Conservation (phyloP, 1,284 basidiomycete species). For the Ceratobasidium sp. region DNA sequence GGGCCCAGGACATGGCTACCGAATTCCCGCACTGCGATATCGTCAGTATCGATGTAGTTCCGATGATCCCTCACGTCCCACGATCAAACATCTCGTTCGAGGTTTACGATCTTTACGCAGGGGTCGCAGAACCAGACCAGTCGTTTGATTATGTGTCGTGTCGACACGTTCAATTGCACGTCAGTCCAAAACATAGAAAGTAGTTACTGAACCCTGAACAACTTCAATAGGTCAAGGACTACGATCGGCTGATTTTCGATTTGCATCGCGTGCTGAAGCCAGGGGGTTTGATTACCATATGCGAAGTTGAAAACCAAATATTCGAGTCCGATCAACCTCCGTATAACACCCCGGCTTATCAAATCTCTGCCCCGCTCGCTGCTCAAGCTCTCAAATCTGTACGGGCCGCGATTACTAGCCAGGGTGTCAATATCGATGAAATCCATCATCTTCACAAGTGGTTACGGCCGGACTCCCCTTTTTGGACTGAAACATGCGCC, state of each 20-base stretch:
- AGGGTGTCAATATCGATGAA: conserved; percentile 19
- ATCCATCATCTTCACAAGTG: conserved; percentile 16
- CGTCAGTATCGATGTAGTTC: background rate
- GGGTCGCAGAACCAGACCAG: conserved; percentile 4
- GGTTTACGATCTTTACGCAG: conserved; percentile 2
- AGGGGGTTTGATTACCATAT: conserved; percentile 13
- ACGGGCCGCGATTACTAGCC: background rate
- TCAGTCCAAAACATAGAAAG: background rate
- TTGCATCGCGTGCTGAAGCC: conserved; percentile 17
- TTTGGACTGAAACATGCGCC: conserved; percentile 6
- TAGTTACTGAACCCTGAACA: background rate
- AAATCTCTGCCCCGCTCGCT: background rate
- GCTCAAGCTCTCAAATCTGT: background rate
- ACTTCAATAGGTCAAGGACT: conserved; percentile 27
- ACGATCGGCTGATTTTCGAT: conserved; percentile 29
- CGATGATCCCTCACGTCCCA: background rate
- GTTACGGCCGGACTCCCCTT: conserved; percentile 2
- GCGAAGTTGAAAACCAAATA: conserved; percentile 22
- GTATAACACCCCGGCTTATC: background rate
- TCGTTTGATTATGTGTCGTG: conserved; percentile 12
- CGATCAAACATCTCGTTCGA: conserved; percentile 2
- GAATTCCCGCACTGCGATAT: conserved; percentile 15
- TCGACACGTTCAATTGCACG: background rate
- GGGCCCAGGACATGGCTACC: conserved; percentile 3
- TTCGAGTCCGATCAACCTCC: conserved; percentile 30